phyloP scores from a whole-genome alignment of 805 yeast genomes.

The Brettanomyces anomalus region DNA sequence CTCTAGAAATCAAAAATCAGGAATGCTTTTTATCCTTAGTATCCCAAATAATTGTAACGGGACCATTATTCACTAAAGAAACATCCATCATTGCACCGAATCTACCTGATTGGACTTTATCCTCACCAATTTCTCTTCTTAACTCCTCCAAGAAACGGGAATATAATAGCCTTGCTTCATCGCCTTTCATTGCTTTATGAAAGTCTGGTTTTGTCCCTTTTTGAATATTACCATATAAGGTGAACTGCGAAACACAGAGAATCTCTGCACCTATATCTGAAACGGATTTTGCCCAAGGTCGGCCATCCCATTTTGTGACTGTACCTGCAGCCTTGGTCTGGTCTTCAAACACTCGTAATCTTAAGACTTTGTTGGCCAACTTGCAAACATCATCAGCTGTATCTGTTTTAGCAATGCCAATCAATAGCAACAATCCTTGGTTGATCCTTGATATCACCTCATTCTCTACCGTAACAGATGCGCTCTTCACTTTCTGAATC shows the following conservation, averaged over 20 bases:
- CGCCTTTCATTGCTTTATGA: conserved; percentile 84
- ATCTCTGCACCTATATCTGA: conserved; percentile 64
- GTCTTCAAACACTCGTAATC: conserved; percentile 68
- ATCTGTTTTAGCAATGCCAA: conserved; percentile 78
- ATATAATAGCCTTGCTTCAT: conserved; percentile 39
- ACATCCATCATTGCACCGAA: conserved; percentile 99
- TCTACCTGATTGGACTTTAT: conserved; percentile 72
- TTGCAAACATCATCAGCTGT: conserved; percentile 64
- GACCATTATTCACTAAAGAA: conserved; percentile 81
- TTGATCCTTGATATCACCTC: conserved; percentile 64
- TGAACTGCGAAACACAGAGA: conserved; percentile 86
- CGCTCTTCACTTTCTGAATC: conserved; percentile 79
- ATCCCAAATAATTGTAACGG: conserved; percentile 80
- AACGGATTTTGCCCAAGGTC: conserved; percentile 69
- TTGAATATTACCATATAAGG: conserved; percentile 73
- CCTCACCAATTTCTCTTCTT: conserved; percentile 44
- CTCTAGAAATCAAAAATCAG: too few relatives aligned
- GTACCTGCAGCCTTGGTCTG: conserved; percentile 24
- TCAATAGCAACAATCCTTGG: conserved; percentile 69
- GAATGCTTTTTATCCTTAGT: conserved; percentile 34
- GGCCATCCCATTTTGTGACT: conserved; percentile 45
- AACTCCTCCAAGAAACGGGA: conserved; percentile 42
- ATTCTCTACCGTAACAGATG: conserved; percentile 79
- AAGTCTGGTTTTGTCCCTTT: conserved; percentile 96
- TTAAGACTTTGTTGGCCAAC: conserved; percentile 56